These are phyloP conservation scores for Fraxinus ornus DNA, from an alignment of 305 asterid genomes.

Conservation along the genomic window DNA sequence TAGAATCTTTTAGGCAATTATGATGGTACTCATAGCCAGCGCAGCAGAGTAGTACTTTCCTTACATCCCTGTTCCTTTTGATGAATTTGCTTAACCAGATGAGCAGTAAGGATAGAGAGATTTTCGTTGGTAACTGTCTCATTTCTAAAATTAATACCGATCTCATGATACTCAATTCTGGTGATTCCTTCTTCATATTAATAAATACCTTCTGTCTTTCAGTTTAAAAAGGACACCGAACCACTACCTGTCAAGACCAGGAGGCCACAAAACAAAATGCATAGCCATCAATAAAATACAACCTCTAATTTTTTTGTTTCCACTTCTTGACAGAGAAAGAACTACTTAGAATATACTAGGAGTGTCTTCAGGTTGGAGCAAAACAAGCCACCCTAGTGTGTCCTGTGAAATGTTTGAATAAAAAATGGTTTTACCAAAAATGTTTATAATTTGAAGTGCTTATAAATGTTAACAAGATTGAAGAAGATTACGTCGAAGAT, in stretches of 20 bases:
- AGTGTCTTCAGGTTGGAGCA: not conserved
- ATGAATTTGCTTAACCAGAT: constrained; percentile 1
- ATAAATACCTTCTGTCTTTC: not conserved
- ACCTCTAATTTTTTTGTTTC: not conserved
- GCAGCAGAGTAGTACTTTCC: not conserved
- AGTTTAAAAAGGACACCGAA: not conserved
- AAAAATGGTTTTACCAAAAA: not conserved
- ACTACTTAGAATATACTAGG: not conserved
- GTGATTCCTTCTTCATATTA: not conserved
- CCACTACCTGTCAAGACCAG: not conserved
- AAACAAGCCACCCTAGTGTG: not conserved
- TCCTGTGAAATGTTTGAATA: not conserved
- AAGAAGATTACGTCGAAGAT: no score
- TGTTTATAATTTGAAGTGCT: not conserved
- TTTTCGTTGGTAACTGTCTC: not conserved
- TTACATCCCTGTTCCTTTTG: not conserved
- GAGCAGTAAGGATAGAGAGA: not conserved
- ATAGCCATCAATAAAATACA: not conserved
- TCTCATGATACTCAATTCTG: not conserved
- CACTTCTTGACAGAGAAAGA: not conserved
- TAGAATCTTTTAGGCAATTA: not conserved
- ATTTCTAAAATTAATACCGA: not conserved
- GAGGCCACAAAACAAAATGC: not conserved
- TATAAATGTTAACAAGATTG: not conserved
- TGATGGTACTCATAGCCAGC: not conserved